Base-by-base conservation (phyloP, 1,139 yeast genomes). In the Yamadazyma buinensis region DNA sequence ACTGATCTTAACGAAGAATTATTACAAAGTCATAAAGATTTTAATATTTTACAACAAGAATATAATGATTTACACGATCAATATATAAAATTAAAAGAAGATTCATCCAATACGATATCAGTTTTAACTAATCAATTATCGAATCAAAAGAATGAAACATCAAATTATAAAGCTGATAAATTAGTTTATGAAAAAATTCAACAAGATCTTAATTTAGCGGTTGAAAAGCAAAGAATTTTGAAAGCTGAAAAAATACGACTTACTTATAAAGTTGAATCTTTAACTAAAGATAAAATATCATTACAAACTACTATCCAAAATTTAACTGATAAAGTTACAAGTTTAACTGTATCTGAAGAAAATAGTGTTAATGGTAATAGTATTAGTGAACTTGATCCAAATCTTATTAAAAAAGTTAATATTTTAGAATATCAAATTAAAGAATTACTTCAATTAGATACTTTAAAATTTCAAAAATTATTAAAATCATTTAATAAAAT, bases 401-500 rank as follows among this genome's bases (percentile, higher is more conserved):
- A 15, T 33, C 15, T 43, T 4, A 29, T 38, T 37, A 39, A 46
- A 39, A 39, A 45, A 46, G 35, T 51, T 38, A 49, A 54, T 13
- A 41, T 52, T 7, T 50, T 60, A 26, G 71, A 67, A 37, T 52
- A 57, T 33, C 72, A 67, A 26, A 60, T 65, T 39, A 59, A 59
- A 21, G 74, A 64, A 26, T 40, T 72, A 21, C 51, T 68, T 18
- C 55, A 60, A 28, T 51, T 55, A 35, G 71, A 74, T 47, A 49
- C 61, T 39, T 40, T 53, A 38, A 54, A 72, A 51, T 67, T 67
- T 54, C 58, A 67, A 40, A 60, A 67, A 52, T 47, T 69, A 42
- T 47, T 79, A 31, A 59, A 62, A 23, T 66, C 76, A 1, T 70
- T 80, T 39, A 68, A 72, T 30, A 71, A 72, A 42, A 67, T 80